These are phyloP conservation scores for Gleditsia sinensis DNA, from an alignment of 306 rosid species.

Conservation along the genomic window DNA sequence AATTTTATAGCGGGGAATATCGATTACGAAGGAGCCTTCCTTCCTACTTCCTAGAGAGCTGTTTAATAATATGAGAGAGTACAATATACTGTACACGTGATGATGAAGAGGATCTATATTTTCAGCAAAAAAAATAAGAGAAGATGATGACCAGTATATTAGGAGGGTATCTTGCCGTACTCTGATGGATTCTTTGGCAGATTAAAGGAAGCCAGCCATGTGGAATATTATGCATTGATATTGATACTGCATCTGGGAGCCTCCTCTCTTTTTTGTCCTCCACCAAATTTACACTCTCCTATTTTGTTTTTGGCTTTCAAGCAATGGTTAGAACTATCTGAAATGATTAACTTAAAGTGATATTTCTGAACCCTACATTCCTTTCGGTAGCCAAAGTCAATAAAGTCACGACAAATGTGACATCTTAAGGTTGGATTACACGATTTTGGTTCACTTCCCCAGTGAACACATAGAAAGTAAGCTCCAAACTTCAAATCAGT, in stretches of 20 bases:
- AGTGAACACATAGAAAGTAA: neutral
- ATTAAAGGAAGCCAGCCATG: neutral
- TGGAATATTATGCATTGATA: neutral
- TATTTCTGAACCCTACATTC: neutral
- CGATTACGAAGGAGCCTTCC: neutral
- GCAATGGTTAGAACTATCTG: neutral
- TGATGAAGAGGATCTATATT: neutral
- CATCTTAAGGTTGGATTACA: conserved; percentile 20
- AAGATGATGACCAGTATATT: neutral
- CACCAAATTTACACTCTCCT: neutral
- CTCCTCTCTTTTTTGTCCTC: neutral
- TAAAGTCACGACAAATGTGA: conserved; percentile 34
- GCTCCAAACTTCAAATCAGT: conserved; percentile 1
- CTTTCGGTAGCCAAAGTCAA: conserved; percentile 37
- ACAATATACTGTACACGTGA: neutral
- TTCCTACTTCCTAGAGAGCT: neutral
- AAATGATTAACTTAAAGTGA: neutral
- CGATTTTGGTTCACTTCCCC: neutral
- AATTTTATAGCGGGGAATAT: neutral
- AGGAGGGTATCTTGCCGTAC: conserved; percentile 22
- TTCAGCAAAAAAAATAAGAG: neutral
- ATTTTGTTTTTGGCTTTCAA: neutral
- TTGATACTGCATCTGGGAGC: neutral
- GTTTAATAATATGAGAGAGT: too few relatives aligned
- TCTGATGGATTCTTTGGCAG: conserved; percentile 22